Base-by-base conservation (phyloP, 2,329 filamentous ascomycete species). In the Neocatenulostroma microsporum region DNA sequence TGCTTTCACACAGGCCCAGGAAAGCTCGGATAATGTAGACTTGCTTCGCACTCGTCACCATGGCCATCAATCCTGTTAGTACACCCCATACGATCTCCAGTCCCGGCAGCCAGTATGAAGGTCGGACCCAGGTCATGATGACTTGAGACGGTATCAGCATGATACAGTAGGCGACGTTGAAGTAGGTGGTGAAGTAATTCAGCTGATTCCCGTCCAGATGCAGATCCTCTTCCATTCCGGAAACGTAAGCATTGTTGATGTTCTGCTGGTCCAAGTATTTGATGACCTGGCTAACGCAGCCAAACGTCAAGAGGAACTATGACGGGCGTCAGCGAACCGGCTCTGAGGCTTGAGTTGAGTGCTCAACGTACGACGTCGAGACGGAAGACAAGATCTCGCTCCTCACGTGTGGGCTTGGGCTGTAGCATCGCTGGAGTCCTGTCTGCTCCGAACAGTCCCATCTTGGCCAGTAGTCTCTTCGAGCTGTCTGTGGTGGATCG, bases 231-330 rank as follows among this genome's bases (percentile, higher is more conserved):
- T 52, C 40, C 50, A 54, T 54, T 26, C 50, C 50, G 18, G 39
- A 36, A 21, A 48, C 41, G 30, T 47, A 45, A 20, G 18, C 39
- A 40, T 44, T 51, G 34, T 47, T 53, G 40, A 54, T 52, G 23
- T 54, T 52, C 26, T 52, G 48, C 26, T 54, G 50, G 34, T 54
- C 50, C 10, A 54, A 34, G 34, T 53, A 53, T 32, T 53, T 53
- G 38, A 54, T 53, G 52, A 62, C 60, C 48, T 64, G 62, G 21
- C 57, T 61, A 32, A 63, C 49, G 35, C 61, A 63, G 1, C 62
- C 61, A 39, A 63, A 64, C 1, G 59, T 62, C 46, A 64, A 49
- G 0, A 64, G 46, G 40, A 62, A 62, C 26, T n/a, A n/a, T 28
- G 26, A 7, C 12, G n/a, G 8, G 13, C 26, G n/a, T 28, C 26